phyloP scores from a whole-genome alignment of 768 basidiomycete species.

The Leccinellum rugosiceps region DNA sequence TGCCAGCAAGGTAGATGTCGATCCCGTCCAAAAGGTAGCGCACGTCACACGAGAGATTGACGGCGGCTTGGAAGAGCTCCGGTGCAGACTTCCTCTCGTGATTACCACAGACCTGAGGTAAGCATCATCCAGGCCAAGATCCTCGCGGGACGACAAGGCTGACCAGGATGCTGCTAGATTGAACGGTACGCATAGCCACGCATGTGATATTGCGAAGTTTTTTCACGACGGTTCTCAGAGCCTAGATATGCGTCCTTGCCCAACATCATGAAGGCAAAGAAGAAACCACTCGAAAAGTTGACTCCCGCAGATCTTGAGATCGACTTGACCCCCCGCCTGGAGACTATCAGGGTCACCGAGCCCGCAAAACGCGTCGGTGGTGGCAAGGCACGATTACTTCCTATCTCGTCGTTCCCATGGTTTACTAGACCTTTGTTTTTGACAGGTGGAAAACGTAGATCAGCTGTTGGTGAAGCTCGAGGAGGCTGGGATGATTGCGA shows the following conservation, averaged over 20 bases:
- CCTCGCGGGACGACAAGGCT: neutral
- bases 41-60: conserved; percentile 88
- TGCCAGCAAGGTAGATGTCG: conserved; percentile 82
- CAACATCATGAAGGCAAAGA: conserved; percentile 99
- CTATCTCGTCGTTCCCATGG: neutral
- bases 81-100: conserved; percentile 75
- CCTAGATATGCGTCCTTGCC: conserved; percentile 97
- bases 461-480: conserved; percentile 87
- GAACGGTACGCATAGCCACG: conserved; percentile 51
- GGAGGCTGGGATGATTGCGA: conserved; percentile 63
- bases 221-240: conserved; percentile 45
- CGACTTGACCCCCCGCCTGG: conserved; percentile 78
- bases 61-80: conserved; percentile 84
- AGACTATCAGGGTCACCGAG: conserved; percentile 85
- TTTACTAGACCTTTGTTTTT: neutral
- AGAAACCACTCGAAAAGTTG: conserved; percentile 89
- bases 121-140: conserved; percentile 27
- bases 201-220: neutral
- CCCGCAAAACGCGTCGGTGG: conserved; percentile 91
- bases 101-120: conserved; percentile 92
- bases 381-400: conserved; percentile 59
- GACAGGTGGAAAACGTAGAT: conserved; percentile 77
- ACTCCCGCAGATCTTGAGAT: conserved; percentile 76
- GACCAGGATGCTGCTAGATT: conserved; percentile 41
- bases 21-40: conserved; percentile 58